These are phyloP conservation scores for Hypomontagnella monticulosa DNA, from an alignment of 495 filamentous ascomycete genomes.

Conservation along the genomic window DNA sequence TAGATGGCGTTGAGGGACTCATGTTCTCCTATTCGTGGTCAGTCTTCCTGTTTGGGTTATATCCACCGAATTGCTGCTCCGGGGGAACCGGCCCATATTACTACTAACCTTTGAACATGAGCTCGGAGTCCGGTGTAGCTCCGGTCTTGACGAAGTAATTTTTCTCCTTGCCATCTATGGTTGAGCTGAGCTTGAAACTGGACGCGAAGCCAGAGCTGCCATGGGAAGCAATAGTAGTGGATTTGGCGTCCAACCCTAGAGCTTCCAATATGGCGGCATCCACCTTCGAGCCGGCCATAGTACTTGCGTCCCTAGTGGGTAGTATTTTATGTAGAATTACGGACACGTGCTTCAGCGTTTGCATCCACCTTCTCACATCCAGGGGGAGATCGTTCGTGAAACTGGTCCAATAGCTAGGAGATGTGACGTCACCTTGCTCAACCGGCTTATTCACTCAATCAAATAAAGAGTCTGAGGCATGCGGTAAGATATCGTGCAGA, in stretches of 20 bases:
- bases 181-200: slow-evolving; percentile 72
- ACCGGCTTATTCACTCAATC: slow-evolving; percentile 3
- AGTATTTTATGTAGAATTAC: background rate
- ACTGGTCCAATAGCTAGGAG: background rate
- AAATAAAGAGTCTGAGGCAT: background rate
- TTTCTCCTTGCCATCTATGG: slow-evolving; percentile 61
- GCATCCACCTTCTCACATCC: slow-evolving; percentile 11
- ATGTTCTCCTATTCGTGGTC: slow-evolving; percentile 69
- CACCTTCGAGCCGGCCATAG: slow-evolving; percentile 52
- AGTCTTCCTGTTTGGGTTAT: background rate
- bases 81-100: background rate
- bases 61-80: background rate
- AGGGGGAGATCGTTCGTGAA: background rate
- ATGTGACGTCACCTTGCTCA: slow-evolving; percentile 29
- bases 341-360: slow-evolving; percentile 1
- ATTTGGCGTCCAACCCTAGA: slow-evolving; percentile 69
- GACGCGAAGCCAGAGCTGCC: slow-evolving; percentile 80
- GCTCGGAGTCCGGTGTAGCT: slow-evolving; percentile 65
- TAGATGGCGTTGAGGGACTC: slow-evolving; percentile 84
- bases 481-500: background rate
- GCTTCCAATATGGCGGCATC: slow-evolving; percentile 70
- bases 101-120: slow-evolving; percentile 75
- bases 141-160: slow-evolving; percentile 87
- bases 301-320: slow-evolving; percentile 6
- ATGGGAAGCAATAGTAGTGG: slow-evolving; percentile 67